Percentiles rank a stretch among this genome's conserved stretches.
Evolutionary conservation across 2,329 filamentous ascomycete genomes (phyloP).

Genomic region (Diplodia seriata): DNA sequence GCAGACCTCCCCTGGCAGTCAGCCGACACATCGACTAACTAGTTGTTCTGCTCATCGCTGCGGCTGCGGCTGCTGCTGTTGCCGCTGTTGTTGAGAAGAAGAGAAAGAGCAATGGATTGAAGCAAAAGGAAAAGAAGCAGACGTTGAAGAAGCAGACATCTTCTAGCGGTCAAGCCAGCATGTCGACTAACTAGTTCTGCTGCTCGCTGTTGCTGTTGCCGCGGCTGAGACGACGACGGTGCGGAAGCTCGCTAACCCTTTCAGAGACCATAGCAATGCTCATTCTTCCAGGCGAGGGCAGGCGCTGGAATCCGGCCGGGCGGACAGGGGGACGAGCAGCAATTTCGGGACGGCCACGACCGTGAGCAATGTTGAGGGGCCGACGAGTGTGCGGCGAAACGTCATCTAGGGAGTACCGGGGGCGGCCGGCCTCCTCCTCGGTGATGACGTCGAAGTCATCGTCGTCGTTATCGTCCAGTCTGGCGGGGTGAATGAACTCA

Average conservation of each 20-base stretch:
- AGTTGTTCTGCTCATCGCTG: too few species aligned
- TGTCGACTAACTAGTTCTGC: too few species aligned
- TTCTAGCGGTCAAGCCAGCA: neutral
- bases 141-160: neutral
- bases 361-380: neutral
- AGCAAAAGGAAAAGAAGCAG: neutral
- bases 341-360: neutral
- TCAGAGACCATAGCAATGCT: constrained; percentile 26
- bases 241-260: constrained; percentile 5
- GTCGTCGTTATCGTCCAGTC: neutral
- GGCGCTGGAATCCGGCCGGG: neutral
- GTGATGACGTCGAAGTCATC: neutral
- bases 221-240: neutral
- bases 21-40: too few species aligned
- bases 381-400: neutral
- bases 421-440: neutral
- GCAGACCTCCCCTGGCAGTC: neutral
- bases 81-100: too few species aligned
- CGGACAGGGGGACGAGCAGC: neutral
- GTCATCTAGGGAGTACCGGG: neutral
- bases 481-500: neutral
- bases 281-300: constrained; percentile 9
- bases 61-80: too few species aligned
- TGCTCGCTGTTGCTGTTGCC: too few species aligned
- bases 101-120: too few species aligned